A percentile compares a stretch with the other conserved stretches of the same genome.
These are phyloP conservation scores for Rubia yunnanensis DNA, from an alignment of 257 asterid genomes.

Conservation along the genomic window DNA sequence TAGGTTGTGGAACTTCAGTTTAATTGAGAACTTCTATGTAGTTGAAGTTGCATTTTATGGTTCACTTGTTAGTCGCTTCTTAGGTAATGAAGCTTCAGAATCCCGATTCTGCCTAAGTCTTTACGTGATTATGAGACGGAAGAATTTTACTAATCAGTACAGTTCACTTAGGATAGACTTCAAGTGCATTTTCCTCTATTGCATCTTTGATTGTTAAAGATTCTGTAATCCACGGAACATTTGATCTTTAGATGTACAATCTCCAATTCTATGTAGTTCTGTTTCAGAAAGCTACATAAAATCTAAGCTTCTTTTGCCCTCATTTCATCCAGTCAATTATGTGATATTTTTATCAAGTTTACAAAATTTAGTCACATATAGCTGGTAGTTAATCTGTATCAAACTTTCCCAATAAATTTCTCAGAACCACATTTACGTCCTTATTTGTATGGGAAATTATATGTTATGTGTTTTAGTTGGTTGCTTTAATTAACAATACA, in stretches of 20 bases:
- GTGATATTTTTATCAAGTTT: not conserved
- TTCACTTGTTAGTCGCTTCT: not conserved
- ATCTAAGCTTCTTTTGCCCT: not conserved
- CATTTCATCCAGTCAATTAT: not conserved
- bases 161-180: too few relatives aligned
- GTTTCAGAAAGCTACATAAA: not conserved
- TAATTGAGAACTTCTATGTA: not conserved
- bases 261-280: not conserved
- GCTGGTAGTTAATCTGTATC: not conserved
- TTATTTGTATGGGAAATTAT: not conserved
- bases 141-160: too few relatives aligned
- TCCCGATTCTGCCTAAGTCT: not conserved
- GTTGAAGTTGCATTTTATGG: not conserved
- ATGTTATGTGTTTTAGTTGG: not conserved
- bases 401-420: not conserved
- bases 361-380: not conserved
- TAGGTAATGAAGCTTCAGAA: not conserved
- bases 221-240: not conserved
- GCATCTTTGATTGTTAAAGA: not conserved
- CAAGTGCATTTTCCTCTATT: too few relatives aligned
- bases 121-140: not conserved
- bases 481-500: not conserved
- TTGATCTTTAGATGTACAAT: not conserved
- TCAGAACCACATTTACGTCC: not conserved
- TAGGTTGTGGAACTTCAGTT: not conserved